Conservation (phyloP, 2,329 filamentous ascomycete genomes). For the Monosporascus sp. region DNA sequence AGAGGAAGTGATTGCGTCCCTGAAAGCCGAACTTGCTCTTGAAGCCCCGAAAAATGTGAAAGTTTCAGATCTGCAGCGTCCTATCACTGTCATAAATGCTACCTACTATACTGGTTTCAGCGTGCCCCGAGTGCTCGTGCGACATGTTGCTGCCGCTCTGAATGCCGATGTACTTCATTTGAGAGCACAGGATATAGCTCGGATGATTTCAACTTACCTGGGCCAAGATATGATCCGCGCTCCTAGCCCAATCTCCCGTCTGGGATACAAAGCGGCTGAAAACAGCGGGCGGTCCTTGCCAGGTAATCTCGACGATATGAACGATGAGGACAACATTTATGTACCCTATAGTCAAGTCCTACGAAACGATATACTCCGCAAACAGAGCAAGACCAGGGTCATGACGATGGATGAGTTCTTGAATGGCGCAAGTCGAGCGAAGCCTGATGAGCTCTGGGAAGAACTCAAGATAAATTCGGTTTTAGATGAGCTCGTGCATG, state of each 20-base stretch:
- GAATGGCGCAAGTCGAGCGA: conserved; percentile 33
- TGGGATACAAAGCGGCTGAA: conserved; percentile 53
- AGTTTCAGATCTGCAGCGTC: conserved; percentile 19
- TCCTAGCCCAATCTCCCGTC: conserved; percentile 43
- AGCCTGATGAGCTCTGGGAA: conserved; percentile 50
- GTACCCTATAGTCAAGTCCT: conserved; percentile 12
- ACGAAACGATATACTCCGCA: conserved; percentile 14
- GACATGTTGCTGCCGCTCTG: conserved; percentile 56
- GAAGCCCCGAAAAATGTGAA: conserved; percentile 19
- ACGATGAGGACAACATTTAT: conserved; percentile 5
- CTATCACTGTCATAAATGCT: conserved; percentile 22
- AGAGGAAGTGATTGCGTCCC: conserved; percentile 16
- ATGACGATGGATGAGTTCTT: conserved; percentile 40
- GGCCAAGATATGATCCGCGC: conserved; percentile 52
- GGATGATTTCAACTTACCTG: conserved; percentile 65
- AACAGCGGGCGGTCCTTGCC: conserved; percentile 41
- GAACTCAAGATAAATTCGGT: conserved; percentile 56
- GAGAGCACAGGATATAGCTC: conserved; percentile 64
- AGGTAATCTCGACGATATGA: conserved; percentile 5
- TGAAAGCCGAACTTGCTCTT: conserved; percentile 21
- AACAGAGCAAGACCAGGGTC: conserved; percentile 20
- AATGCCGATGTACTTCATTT: conserved; percentile 64
- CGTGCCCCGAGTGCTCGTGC: conserved; percentile 32
- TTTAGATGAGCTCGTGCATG: conserved; percentile 51
- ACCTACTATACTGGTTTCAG: conserved; percentile 19